Evolutionary conservation across 2,329 filamentous ascomycete genomes (phyloP), one percentile per base, ranked within the genome.

Genomic region (Colletotrichum gloeosporioides): DNA sequence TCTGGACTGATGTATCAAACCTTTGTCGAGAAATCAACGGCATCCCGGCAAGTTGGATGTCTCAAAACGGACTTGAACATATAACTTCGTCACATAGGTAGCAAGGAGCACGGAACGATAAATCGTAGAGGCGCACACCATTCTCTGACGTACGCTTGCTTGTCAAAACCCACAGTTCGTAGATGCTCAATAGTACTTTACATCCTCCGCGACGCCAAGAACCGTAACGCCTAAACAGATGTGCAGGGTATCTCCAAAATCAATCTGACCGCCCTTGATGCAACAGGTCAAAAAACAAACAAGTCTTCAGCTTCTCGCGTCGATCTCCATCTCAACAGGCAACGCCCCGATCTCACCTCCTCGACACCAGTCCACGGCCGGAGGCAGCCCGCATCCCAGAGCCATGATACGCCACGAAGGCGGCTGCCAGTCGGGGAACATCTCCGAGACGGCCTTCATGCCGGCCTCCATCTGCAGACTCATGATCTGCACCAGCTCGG

Each of bases 341-440:
- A 32, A 29, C 18, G 18, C 22, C 22, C 29, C 22, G 22, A 66
- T 25, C 9, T 53, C 3, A 6, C 27, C 16, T 29, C 39, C 44
- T 18, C 44, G 44, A 53, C 44, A 53, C 44, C 44, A 53, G 44
- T 53, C n/a, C n/a, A 53, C 12, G n/a, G 39, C 32, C 13, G n/a
- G n/a, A 25, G 13, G 12, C 22, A 49, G 36, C 18, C 16, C 12
- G 27, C 71, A 39, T 8, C 75, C 72, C 59, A 84, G 66, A 8
- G 83, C 82, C 71, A 84, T 77, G 73, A 89, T 85, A 31, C 79
- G 80, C 85, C 87, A 89, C 4, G 75, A 77, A 3, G 85, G 84
- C 8, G 84, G 81, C 15, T 59, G 79, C 83, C 84, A 87, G 16
- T 76, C 75, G 1, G 83, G 82, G 6, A 80, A 78, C 32, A 82